Conservation (phyloP, 192 early-diverging fungal species). For the Backusella tuberculispora region DNA sequence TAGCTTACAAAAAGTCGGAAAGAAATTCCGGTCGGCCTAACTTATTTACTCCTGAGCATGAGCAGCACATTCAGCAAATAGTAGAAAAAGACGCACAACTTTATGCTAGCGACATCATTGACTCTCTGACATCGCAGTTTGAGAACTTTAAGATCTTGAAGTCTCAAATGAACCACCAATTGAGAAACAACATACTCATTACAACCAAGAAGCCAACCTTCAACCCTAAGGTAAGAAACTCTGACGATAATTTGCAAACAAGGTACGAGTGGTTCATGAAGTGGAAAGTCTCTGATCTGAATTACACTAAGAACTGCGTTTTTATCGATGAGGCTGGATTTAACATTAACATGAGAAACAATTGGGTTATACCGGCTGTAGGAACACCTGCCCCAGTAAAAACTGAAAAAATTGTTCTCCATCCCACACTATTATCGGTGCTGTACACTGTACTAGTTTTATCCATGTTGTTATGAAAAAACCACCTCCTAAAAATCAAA, state of each 20-base stretch:
- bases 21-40: not conserved
- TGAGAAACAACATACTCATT: too few relatives aligned
- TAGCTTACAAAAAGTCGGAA: not conserved
- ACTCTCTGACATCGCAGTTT: not conserved
- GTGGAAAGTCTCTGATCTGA: not conserved
- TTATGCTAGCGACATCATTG: not conserved
- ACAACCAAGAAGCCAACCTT: not conserved
- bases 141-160: not conserved
- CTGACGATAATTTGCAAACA: not conserved
- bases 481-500: too few relatives aligned
- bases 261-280: slow-evolving; percentile 17
- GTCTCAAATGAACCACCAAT: not conserved
- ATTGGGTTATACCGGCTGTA: too few relatives aligned
- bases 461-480: too few relatives aligned
- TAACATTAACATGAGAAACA: too few relatives aligned
- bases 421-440: too few relatives aligned
- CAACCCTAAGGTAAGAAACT: not conserved
- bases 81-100: not conserved
- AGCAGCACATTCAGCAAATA: not conserved
- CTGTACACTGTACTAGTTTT: too few relatives aligned
- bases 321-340: too few relatives aligned
- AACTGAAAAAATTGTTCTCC: too few relatives aligned
- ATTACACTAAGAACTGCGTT: not conserved
- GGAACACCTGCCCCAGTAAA: too few relatives aligned
- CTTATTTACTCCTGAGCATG: not conserved